phyloP scores from a whole-genome alignment of 1,139 yeast genomes.

The Geotrichum klebahnii region DNA sequence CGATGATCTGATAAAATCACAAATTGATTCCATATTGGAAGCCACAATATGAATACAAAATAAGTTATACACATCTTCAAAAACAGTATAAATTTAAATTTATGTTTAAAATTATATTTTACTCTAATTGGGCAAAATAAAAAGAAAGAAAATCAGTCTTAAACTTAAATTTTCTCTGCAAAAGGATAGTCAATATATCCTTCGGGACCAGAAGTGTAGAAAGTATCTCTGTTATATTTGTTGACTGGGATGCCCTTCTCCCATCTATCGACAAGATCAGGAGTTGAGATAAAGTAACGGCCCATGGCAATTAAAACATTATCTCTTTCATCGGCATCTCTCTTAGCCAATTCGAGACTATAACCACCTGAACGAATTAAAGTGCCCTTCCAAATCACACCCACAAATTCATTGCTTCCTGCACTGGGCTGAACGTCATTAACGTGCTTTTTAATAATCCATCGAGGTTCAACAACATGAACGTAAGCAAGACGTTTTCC shows the following conservation, averaged over 20 bases:
- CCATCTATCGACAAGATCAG: conserved; percentile 46
- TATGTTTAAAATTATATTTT: no score
- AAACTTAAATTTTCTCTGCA: conserved; percentile 6
- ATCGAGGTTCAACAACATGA: conserved; percentile 50
- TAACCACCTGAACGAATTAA: conserved; percentile 43
- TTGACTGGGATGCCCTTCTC: conserved; percentile 37
- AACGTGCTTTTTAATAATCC: conserved; percentile 22
- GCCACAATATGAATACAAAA: no score
- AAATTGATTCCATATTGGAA: no score
- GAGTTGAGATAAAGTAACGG: conserved; percentile 48
- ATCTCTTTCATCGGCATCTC: conserved; percentile 36
- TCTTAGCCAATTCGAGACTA: conserved; percentile 32
- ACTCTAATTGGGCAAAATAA: not conserved
- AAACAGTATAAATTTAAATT: no score
- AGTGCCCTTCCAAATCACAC: conserved; percentile 41
- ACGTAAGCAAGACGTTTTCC: conserved; percentile 45
- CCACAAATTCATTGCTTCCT: conserved; percentile 25
- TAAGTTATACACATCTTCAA: no score
- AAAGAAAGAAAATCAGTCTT: not conserved
- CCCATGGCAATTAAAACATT: conserved; percentile 47
- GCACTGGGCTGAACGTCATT: conserved; percentile 13
- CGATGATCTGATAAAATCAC: no score
- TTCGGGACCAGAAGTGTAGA: conserved; percentile 35
- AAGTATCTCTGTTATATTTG: conserved; percentile 40
- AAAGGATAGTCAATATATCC: conserved; percentile 25